Base-by-base conservation (phyloP, 1,284 basidiomycete genomes). In the Coniferiporia sulphurascens region DNA sequence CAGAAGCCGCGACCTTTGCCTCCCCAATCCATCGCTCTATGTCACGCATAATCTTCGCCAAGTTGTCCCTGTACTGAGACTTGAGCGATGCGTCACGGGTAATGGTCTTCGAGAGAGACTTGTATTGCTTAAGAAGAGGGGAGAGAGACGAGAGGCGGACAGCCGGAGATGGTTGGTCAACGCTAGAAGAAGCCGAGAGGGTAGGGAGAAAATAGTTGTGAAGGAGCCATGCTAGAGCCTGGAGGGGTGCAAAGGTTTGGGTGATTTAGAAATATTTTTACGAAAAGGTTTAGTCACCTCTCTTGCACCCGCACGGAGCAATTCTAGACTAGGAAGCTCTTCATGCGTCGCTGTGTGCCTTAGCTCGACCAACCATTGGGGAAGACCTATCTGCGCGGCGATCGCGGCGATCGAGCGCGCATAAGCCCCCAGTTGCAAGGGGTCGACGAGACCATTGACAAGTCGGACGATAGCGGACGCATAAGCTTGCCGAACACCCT, bases 261-360 rank as follows among this genome's bases (percentile, higher is more conserved):
- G 10, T n/a, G 34, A 48, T 35, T 35, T 49, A 27, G 3, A 13
- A 8, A 43, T 8, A 46, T 44, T 52, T 17, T 48, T 8, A 13
- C n/a, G 6, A 22, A 4, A 35, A 45, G 21, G 36, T 4, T n/a
- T 52, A 32, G 10, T 66, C 63, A 89, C 90, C 77, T 91, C 85
- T 60, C 79, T 76, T 17, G 89, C 82, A 0, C 87, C 93, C 56
- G 92, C 83, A 56, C 89, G 81, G 9, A 98, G 79, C 6, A 95
- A 74, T 52, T 86, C 82, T 1, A 98, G 76, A 63, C 90, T 91
- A 0, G 96, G 97, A 15, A 99, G 75, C 64, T 97, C 93, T 68
- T 99, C 96, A 69, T 99, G 96, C 1, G 96, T 99, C 8, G 93
- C 92, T 32, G 93, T 89, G 74, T 99, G 96, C 41, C 96, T 82